Conservation (phyloP, 371 early-diverging fungal genomes). For the Chytridium lagenaria region DNA sequence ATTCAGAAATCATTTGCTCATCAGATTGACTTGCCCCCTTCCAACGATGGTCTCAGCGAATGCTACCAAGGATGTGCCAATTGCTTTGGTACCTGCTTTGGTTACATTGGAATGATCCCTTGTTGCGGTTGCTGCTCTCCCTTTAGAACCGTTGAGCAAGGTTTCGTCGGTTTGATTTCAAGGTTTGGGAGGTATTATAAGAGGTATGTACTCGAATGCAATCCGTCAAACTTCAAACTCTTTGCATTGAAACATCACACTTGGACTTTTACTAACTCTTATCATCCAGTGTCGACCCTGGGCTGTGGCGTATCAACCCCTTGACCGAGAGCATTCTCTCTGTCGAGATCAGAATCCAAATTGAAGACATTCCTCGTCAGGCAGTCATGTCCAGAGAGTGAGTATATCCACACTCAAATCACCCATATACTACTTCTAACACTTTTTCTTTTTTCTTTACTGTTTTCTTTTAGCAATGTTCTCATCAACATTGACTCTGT, state of each 20-base stretch:
- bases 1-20: constrained; percentile 14
- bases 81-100: constrained; percentile 52
- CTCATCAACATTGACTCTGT: constrained; percentile 75
- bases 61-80: constrained; percentile 51
- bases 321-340: constrained; percentile 68
- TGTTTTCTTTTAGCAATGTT: constrained; percentile 63
- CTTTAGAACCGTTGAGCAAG: constrained; percentile 71
- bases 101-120: constrained; percentile 55
- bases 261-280: no score
- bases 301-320: constrained; percentile 79
- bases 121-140: constrained; percentile 61
- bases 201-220: constrained; percentile 29
- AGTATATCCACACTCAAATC: no score
- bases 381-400: constrained; percentile 84
- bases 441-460: background rate
- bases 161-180: constrained; percentile 75
- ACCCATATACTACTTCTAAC: background rate
- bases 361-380: constrained; percentile 72
- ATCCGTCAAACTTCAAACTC: no score
- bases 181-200: constrained; percentile 86
- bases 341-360: constrained; percentile 76
- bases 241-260: no score
- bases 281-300: constrained; percentile 78
- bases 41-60: constrained; percentile 9
- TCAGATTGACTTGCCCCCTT: constrained; percentile 2